phyloP scores from a whole-genome alignment of 495 filamentous ascomycete genomes.

The Trichoderma virens region DNA sequence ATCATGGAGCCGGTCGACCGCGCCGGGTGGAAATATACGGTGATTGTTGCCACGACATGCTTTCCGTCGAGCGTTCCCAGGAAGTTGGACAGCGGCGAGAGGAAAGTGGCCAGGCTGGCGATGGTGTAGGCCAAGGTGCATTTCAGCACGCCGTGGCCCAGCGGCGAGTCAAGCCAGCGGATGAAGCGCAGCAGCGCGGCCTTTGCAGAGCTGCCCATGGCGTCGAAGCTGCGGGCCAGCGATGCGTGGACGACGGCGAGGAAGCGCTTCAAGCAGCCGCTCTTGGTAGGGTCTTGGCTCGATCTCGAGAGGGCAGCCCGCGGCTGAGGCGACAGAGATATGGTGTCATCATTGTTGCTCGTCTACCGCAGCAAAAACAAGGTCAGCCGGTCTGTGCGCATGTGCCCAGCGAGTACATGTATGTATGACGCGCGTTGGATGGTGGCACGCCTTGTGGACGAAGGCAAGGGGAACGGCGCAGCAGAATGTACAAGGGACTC shows the following conservation, averaged over 20 bases:
- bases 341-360: not conserved
- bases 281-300: not conserved
- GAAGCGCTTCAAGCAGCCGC: not conserved
- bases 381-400: slow-evolving; percentile 5
- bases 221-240: not conserved
- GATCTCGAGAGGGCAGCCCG: not conserved
- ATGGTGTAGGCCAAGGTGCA: slow-evolving; percentile 89
- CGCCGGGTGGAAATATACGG: slow-evolving; percentile 94
- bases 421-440: not conserved
- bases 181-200: slow-evolving; percentile 20
- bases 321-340: not conserved
- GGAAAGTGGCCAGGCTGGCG: slow-evolving; percentile 82
- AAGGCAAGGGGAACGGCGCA: too few relatives aligned
- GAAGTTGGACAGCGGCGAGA: slow-evolving; percentile 59
- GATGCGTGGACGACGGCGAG: not conserved
- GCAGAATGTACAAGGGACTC: too few relatives aligned
- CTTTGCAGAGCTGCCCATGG: not conserved
- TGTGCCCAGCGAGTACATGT: not conserved
- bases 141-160: slow-evolving; percentile 75
- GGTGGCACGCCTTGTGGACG: not conserved
- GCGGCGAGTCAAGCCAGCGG: slow-evolving; percentile 39
- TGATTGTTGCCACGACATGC: slow-evolving; percentile 88
- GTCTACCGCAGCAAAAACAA: not conserved
- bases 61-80: slow-evolving; percentile 89
- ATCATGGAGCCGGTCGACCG: slow-evolving; percentile 84